Percentiles rank a stretch among this genome's conserved stretches.
phyloP scores from a whole-genome alignment of 768 basidiomycete species.

The Leucocoprinus birnbaumii region DNA sequence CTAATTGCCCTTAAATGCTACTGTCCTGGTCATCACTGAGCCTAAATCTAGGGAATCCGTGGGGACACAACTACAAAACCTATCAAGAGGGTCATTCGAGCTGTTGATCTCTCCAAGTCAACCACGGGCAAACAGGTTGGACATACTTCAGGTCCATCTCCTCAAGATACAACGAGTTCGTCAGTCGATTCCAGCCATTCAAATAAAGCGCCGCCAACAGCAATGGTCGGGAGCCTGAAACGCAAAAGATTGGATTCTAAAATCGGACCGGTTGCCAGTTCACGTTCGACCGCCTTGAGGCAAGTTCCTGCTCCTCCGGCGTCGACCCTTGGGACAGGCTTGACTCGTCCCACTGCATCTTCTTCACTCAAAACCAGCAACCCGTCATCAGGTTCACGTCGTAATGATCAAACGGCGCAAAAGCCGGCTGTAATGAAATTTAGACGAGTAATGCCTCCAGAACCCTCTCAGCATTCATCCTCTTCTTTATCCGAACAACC shows the following conservation, averaged over 20 bases:
- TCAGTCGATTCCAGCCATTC: neutral
- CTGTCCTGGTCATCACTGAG: neutral
- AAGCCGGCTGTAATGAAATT: conserved; percentile 13
- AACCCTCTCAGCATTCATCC: conserved; percentile 2
- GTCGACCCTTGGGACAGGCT: neutral
- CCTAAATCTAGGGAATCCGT: neutral
- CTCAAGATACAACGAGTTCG: neutral
- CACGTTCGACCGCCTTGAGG: conserved; percentile 24
- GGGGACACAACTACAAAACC: neutral
- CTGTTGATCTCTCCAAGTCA: conserved; percentile 9
- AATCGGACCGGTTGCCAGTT: conserved; percentile 21
- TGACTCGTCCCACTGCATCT: neutral
- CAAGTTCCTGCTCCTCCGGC: conserved; percentile 23
- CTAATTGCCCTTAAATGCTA: neutral
- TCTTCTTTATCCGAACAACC: neutral
- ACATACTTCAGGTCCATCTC: neutral
- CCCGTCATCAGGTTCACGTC: neutral
- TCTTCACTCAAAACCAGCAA: neutral
- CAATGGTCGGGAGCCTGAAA: conserved; percentile 27
- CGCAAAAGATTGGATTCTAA: conserved; percentile 37
- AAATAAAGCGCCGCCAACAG: conserved; percentile 4
- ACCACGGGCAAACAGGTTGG: neutral
- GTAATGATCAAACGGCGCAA: neutral
- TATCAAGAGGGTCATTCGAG: conserved; percentile 4
- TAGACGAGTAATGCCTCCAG: conserved; percentile 19